These are phyloP conservation scores for Sporisorium iseilematis-ciliati DNA, from an alignment of 1,284 basidiomycete genomes.

Conservation along the genomic window DNA sequence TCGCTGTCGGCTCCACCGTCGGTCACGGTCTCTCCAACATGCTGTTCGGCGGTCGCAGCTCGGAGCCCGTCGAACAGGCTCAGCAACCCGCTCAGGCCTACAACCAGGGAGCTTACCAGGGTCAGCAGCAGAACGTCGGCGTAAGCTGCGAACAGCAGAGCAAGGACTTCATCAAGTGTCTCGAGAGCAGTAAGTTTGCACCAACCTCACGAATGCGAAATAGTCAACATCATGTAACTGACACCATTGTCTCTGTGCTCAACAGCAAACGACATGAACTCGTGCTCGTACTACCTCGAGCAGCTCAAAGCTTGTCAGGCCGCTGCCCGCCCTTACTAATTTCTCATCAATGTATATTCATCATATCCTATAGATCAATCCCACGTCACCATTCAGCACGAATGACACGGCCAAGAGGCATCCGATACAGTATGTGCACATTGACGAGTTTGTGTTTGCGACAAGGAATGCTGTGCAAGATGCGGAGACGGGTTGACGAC, in stretches of 20 bases:
- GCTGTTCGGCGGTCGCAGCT: constrained; percentile 79
- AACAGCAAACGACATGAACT: constrained; percentile 72
- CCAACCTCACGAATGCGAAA: too few relatives aligned
- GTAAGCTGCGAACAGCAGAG: constrained; percentile 73
- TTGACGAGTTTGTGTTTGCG: not conserved
- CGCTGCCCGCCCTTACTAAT: constrained; percentile 64
- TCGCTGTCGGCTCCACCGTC: constrained; percentile 83
- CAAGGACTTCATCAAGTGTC: constrained; percentile 71
- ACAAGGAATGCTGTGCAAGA: constrained; percentile 3
- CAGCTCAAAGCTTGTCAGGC: constrained; percentile 70
- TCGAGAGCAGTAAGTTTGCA: constrained; percentile 62
- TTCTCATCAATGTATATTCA: not conserved
- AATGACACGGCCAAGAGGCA: not conserved
- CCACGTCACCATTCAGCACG: constrained; percentile 30
- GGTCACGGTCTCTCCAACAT: constrained; percentile 86
- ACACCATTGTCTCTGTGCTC: constrained; percentile 28
- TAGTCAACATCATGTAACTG: too few relatives aligned
- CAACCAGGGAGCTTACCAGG: constrained; percentile 34
- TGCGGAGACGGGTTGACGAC: not conserved
- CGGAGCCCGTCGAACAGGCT: constrained; percentile 66
- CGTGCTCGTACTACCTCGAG: constrained; percentile 75
- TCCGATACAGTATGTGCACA: constrained; percentile 4
- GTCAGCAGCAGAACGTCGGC: constrained; percentile 58
- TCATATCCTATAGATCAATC: constrained; percentile 24
- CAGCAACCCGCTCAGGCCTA: constrained; percentile 47